Percentiles rank a stretch among this genome's conserved stretches.
phyloP scores from a whole-genome alignment of 495 filamentous ascomycete species.

The Penicillium mononematosum region DNA sequence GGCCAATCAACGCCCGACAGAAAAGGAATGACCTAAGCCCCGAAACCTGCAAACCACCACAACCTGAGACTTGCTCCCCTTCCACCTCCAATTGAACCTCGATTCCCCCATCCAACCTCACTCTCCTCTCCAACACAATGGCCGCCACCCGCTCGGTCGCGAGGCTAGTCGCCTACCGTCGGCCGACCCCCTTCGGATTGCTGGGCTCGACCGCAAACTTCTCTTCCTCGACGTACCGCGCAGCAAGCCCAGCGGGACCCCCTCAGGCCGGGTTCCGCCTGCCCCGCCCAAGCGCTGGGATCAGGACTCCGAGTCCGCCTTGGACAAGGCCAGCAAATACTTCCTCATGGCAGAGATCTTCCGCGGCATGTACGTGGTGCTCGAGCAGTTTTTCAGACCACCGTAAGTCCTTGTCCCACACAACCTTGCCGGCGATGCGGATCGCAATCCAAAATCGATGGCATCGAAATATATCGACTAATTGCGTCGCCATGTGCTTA shows the following conservation, averaged over 20 bases:
- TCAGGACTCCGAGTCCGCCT: conserved; percentile 62
- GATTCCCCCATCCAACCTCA: conserved; percentile 21
- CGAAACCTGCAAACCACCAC: conserved; percentile 34
- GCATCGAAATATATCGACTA: conserved; percentile 4
- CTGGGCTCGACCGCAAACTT: conserved; percentile 56
- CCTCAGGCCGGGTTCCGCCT: conserved; percentile 77
- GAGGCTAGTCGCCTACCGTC: conserved; percentile 53
- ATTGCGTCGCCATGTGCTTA: conserved; percentile 32
- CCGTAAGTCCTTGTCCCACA: conserved; percentile 64
- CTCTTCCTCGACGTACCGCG: conserved; percentile 57
- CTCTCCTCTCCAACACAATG: conserved; percentile 39
- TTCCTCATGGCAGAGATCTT: conserved; percentile 94
- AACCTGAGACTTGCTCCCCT: conserved; percentile 26
- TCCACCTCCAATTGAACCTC: conserved; percentile 23
- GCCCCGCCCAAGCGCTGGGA: conserved; percentile 67
- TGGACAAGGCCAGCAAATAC: conserved; percentile 85
- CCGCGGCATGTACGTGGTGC: conserved; percentile 93
- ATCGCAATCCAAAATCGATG: conserved; percentile 5
- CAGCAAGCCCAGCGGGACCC: conserved; percentile 72
- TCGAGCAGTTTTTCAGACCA: conserved; percentile 97
- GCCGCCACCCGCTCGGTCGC: conserved; percentile 52
- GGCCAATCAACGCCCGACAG: conserved; percentile 46
- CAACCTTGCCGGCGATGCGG: conserved; percentile 6
- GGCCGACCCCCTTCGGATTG: conserved; percentile 38
- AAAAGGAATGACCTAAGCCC: conserved; percentile 53